A percentile compares a stretch with the other conserved stretches of the same genome.
Conservation (phyloP, 208 protist genomes). For the Trypanosoma melophagium region DNA sequence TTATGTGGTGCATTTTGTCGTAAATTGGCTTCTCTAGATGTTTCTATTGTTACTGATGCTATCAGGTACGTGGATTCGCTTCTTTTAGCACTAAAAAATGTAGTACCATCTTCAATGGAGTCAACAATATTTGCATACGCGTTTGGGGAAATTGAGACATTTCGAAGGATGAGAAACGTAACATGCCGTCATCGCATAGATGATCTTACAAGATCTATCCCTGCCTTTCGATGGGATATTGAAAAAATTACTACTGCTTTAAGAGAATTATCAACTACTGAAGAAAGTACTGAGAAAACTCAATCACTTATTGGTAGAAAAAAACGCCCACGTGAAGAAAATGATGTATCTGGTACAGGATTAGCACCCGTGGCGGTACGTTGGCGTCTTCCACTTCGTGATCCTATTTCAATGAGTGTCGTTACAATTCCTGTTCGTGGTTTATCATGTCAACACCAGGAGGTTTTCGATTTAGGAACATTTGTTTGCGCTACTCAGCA, state of each 20-base stretch:
- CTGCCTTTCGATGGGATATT: constrained; percentile 32
- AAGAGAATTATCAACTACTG: constrained; percentile 12
- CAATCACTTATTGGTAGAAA: neutral
- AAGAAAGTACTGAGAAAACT: neutral
- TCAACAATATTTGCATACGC: constrained; percentile 43
- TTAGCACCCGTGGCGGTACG: constrained; percentile 13
- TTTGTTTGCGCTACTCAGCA: constrained; percentile 63
- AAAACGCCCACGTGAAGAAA: constrained; percentile 38
- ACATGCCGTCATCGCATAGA: constrained; percentile 38
- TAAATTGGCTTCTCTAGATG: constrained; percentile 12
- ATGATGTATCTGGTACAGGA: neutral
- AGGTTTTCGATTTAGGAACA: constrained; percentile 73
- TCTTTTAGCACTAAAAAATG: constrained; percentile 14
- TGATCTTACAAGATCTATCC: constrained; percentile 29
- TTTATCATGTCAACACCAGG: constrained; percentile 52
- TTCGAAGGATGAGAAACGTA: constrained; percentile 32
- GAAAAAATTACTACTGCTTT: constrained; percentile 26
- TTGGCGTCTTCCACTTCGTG: constrained; percentile 46
- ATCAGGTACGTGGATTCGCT: constrained; percentile 10
- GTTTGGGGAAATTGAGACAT: constrained; percentile 48
- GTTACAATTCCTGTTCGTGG: constrained; percentile 64
- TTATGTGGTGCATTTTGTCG: constrained; percentile 30
- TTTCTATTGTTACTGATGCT: constrained; percentile 4
- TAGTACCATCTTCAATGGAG: constrained; percentile 7
- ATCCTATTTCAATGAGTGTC: constrained; percentile 54